These are phyloP conservation scores for Parathielavia hyrcaniae DNA, from an alignment of 495 filamentous ascomycete genomes.

Conservation along the genomic window DNA sequence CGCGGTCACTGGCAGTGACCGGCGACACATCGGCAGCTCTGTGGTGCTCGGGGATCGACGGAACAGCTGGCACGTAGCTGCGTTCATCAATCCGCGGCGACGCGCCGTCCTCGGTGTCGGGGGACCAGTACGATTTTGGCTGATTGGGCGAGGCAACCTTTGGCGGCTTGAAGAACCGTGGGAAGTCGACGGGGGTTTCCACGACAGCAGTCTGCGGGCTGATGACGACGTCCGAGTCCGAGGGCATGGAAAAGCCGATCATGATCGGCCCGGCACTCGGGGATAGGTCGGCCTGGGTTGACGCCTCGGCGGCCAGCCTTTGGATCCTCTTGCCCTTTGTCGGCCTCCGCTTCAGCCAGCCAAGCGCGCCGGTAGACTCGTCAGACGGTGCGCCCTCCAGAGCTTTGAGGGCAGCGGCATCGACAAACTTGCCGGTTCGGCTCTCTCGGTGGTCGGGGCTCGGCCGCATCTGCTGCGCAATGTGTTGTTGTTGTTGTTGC, in stretches of 20 bases:
- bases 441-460: slow-evolving; percentile 20
- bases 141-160: slow-evolving; percentile 38
- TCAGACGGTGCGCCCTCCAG: slow-evolving; percentile 40
- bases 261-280: slow-evolving; percentile 69
- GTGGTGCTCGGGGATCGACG: slow-evolving; percentile 36
- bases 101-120: slow-evolving; percentile 35
- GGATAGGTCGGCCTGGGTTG: slow-evolving; percentile 53
- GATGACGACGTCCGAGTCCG: slow-evolving; percentile 47
- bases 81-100: slow-evolving; percentile 17
- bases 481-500: slow-evolving; percentile 24
- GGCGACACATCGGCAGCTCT: slow-evolving; percentile 2
- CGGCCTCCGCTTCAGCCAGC: slow-evolving; percentile 39
- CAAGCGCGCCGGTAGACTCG: slow-evolving; percentile 39
- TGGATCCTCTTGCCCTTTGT: slow-evolving; percentile 30
- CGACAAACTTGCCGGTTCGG: slow-evolving; percentile 41
- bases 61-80: slow-evolving; percentile 54
- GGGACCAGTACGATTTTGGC: slow-evolving; percentile 58
- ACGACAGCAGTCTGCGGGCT: slow-evolving; percentile 49
- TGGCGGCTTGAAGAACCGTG: slow-evolving; percentile 29
- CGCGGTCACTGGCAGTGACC: slow-evolving; percentile 1
- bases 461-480: slow-evolving; percentile 21
- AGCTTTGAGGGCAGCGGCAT: slow-evolving; percentile 46
- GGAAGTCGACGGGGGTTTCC: slow-evolving; percentile 36
- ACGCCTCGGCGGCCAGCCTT: slow-evolving; percentile 19
- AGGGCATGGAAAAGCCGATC: slow-evolving; percentile 70